Percentiles rank a stretch among this genome's conserved stretches.
These are phyloP conservation scores for Cercophora newfieldiana DNA, from an alignment of 495 filamentous ascomycete genomes.

Conservation along the genomic window DNA sequence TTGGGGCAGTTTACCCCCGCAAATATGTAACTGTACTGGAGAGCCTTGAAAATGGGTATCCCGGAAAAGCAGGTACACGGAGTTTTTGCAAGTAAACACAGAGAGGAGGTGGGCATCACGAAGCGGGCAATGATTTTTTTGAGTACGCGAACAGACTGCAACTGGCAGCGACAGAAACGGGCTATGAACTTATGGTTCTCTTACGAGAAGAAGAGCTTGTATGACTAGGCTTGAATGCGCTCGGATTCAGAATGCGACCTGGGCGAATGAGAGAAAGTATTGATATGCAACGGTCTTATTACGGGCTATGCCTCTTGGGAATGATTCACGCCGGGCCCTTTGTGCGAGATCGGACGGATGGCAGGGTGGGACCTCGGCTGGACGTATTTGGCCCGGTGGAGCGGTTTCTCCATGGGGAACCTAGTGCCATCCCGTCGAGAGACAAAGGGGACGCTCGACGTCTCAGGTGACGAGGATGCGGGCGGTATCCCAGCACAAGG, in stretches of 20 bases:
- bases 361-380: neutral
- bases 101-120: neutral
- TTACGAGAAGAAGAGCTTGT: neutral
- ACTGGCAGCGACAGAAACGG: neutral
- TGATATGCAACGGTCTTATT: neutral
- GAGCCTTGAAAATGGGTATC: constrained; percentile 6
- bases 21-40: constrained; percentile 11
- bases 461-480: neutral
- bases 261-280: neutral
- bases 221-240: neutral
- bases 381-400: neutral
- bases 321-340: neutral
- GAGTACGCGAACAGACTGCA: neutral
- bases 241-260: neutral
- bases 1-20: neutral
- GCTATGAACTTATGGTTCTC: neutral
- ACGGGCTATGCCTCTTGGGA: neutral
- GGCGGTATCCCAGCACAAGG: neutral
- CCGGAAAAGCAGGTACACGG: constrained; percentile 2
- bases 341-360: neutral
- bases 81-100: constrained; percentile 4
- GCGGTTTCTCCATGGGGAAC: neutral
- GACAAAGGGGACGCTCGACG: neutral
- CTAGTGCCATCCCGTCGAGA: neutral
- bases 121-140: neutral